Base-by-base conservation (phyloP, 768 basidiomycete genomes). In the Naematelia encephala region DNA sequence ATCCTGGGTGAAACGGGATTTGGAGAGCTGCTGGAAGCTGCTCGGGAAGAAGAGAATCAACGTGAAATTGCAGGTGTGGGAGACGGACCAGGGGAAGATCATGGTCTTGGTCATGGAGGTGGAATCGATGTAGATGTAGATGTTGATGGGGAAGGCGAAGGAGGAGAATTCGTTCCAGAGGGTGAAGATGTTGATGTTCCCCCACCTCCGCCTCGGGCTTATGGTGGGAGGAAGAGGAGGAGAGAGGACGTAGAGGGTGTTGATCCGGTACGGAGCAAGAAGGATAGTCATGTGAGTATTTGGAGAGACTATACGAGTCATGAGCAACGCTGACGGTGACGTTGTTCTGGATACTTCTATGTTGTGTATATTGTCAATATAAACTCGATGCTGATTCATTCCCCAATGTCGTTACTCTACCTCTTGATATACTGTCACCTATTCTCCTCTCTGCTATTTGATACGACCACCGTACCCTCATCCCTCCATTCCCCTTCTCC, bases 281-380 rank as follows among this genome's bases (percentile, higher is more conserved):
- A 74, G 61, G 75, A 77, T 29, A 69, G 64, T 57, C 77, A 78
- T 63, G 77, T 77, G 51, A 70, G 74, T 73, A n/a, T n/a, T n/a
- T n/a, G n/a, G n/a, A n/a, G n/a, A n/a, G n/a, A n/a, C n/a, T n/a
- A n/a, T n/a, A n/a, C n/a, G n/a, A n/a, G n/a, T n/a, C n/a, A n/a
- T n/a, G n/a, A n/a, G n/a, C n/a, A n/a, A n/a, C n/a, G n/a, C n/a
- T n/a, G n/a, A n/a, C n/a, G n/a, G n/a, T n/a, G n/a, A n/a, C n/a
- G n/a, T n/a, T n/a, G n/a, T n/a, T n/a, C n/a, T n/a, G n/a, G n/a
- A n/a, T n/a, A n/a, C n/a, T n/a, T n/a, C n/a, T n/a, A n/a, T n/a
- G n/a, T n/a, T n/a, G n/a, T n/a, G n/a, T n/a, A n/a, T n/a, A n/a
- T n/a, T n/a, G n/a, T n/a, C n/a, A n/a, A n/a, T n/a, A n/a, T n/a